Percentiles rank a stretch among this genome's conserved stretches.
phyloP scores from a whole-genome alignment of 345 rosid genomes.

The Euphorbia lathyris region DNA sequence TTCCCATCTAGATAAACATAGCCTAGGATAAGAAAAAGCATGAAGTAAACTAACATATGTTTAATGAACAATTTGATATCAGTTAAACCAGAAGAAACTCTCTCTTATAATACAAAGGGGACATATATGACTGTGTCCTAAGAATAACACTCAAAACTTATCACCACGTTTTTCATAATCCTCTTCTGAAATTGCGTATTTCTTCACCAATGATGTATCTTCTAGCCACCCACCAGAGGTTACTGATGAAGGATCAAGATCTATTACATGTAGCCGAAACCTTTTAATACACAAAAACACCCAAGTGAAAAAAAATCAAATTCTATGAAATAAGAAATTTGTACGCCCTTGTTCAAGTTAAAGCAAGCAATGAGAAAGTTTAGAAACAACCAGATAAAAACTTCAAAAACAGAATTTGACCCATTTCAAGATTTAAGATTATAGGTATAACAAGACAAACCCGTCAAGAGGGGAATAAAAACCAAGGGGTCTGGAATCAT shows the following conservation, averaged over 20 bases:
- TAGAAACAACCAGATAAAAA: background rate
- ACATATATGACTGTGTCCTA: background rate
- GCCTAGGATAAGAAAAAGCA: background rate
- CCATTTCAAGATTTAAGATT: background rate
- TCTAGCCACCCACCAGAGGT: conserved; percentile 96
- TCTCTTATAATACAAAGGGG: background rate
- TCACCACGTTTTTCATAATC: conserved; percentile 69
- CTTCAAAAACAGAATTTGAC: background rate
- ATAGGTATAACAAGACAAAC: conserved; percentile 27
- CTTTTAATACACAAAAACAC: conserved; percentile 24
- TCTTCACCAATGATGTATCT: conserved; percentile 85
- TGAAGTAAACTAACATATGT: background rate
- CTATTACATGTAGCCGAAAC: conserved; percentile 71
- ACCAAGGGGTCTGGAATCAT: conserved; percentile 62
- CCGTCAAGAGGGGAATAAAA: conserved; percentile 80
- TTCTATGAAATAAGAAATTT: background rate
- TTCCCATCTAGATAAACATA: background rate
- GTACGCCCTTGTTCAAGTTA: too few relatives aligned
- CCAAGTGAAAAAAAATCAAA: background rate
- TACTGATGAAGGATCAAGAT: conserved; percentile 84
- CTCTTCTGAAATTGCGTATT: conserved; percentile 78
- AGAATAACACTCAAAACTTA: conserved; percentile 20
- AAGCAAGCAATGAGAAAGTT: background rate
- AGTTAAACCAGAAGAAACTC: background rate
- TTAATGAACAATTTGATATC: background rate